Evolutionary conservation across 345 rosid species (phyloP).

Genomic region (Mercurialis annua): DNA sequence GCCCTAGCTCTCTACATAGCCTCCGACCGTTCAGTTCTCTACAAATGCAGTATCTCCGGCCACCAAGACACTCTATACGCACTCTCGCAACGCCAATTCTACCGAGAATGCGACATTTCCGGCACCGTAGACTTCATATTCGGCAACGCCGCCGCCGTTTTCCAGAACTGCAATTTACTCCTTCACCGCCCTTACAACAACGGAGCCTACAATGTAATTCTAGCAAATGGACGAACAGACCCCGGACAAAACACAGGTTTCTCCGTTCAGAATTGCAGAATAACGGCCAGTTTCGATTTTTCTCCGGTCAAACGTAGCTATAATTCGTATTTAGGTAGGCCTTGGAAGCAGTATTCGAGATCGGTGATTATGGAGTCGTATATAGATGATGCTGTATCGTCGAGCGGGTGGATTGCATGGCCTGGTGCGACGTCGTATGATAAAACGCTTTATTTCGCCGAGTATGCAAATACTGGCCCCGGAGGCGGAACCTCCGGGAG

Average conservation of each 20-base stretch:
- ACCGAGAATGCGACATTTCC: slow-evolving; percentile 68
- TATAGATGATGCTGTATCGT: slow-evolving; percentile 44
- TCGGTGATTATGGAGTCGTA: slow-evolving; percentile 60
- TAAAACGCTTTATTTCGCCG: slow-evolving; percentile 47
- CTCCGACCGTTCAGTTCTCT: slow-evolving; percentile 65
- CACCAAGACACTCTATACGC: slow-evolving; percentile 85
- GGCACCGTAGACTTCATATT: slow-evolving; percentile 82
- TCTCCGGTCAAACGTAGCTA: slow-evolving; percentile 30
- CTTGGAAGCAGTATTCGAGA: slow-evolving; percentile 76
- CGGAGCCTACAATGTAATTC: slow-evolving; percentile 39
- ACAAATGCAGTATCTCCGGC: slow-evolving; percentile 67
- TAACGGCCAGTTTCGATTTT: slow-evolving; percentile 34
- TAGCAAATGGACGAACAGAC: slow-evolving; percentile 61
- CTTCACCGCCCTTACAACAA: slow-evolving; percentile 39
- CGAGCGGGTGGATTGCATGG: slow-evolving; percentile 78
- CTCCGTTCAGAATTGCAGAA: slow-evolving; percentile 52
- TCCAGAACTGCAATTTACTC: slow-evolving; percentile 56
- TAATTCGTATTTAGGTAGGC: slow-evolving; percentile 62
- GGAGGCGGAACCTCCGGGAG: slow-evolving; percentile 41
- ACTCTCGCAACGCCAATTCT: slow-evolving; percentile 66
- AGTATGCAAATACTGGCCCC: slow-evolving; percentile 45
- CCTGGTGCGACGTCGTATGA: slow-evolving; percentile 34
- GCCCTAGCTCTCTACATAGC: slow-evolving; percentile 62
- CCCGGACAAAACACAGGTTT: slow-evolving; percentile 77
- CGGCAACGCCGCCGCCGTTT: slow-evolving; percentile 80